Evolutionary conservation across 2,329 filamentous ascomycete genomes (phyloP), one percentile per base, ranked within the genome.

Genomic region (Neofusicoccum laricinum): DNA sequence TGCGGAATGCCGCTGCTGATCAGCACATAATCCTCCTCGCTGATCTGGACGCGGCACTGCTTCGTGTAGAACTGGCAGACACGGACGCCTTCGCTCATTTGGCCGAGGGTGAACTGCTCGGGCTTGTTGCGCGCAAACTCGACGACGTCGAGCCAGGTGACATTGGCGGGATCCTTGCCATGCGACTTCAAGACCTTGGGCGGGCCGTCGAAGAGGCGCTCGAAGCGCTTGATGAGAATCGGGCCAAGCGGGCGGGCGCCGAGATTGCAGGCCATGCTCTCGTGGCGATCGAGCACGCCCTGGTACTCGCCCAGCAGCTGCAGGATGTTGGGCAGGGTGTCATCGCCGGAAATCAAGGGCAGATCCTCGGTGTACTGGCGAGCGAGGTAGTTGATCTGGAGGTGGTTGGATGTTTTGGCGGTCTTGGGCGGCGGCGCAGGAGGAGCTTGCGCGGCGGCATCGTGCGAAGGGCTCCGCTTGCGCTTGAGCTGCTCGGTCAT

Each of bases 141-240:
- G 68, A 96, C 90, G 61, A 96, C 88, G 71, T 96, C 92, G 43
- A 95, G 82, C 92, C 92, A 97, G 12, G 88, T 90, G 64, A 95
- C 85, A 5, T 82, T 83, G 4, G 83, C 85, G 36, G 84, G 80
- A 30, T 86, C 84, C 68, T 85, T 85, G n/a, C 82, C 83, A 78
- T 83, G 86, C 72, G 78, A 87, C 76, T 85, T 90, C 70, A 82
- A 83, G 64, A 88, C 84, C 34, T 84, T 87, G 66, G 93, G 92
- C 21, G 90, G 88, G 0, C 90, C 90, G 68, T 96, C 92, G 71
- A 97, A 96, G 64, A 94, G 84, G 61, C 90, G 86, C 75, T 96
- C 92, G 74, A 96, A 92, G 46, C 91, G 89, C 77, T 93, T 93
- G 71, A 96, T 86, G 67, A 96, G 80, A 59, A 93, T 91, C 25